Base-by-base conservation (phyloP, 805 yeast species). In the Ogataea allantospora region DNA sequence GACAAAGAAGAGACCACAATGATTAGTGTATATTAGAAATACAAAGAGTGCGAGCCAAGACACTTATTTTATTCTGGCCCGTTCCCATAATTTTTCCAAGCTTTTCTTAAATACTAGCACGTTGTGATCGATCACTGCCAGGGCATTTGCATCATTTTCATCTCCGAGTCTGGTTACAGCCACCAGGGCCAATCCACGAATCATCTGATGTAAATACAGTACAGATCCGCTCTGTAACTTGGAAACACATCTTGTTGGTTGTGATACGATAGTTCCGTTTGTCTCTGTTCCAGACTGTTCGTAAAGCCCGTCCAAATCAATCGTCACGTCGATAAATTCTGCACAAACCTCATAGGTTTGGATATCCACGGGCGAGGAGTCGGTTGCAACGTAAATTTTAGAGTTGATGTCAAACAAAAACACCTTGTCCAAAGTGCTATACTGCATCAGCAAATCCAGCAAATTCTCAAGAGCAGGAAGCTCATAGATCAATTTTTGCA, bases 321-420 rank as follows among this genome's bases (percentile, higher is more conserved):
- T 82, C 3, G 96, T 82, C 11, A 91, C 93, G 60, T 93, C 98
- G 30, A 93, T 91, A 55, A 93, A 93, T 55, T 93, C 98, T 0
- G 97, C 95, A 62, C 98, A 93, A 2, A 91, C 95, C 59, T 93
- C 97, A 58, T 93, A 93, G 0, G 95, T 86, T 55, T 88, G 95
- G 27, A 88, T 83, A 63, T 91, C 98, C 26, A 91, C 96, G 0
- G 98, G 97, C 2, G 89, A 80, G 0, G 96, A 85, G 60, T 93
- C 99, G 0, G 98, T 91, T 5, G 97, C 96, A 33, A 91, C 88
- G 57, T 91, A 93, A 14, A 93, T 86, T 58, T 93, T 93, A 12
- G 96, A 84, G 54, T 86, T 85, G 17, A 91, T 78, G 57, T 93
- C 99, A 54, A 93, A 91, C 40, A 93, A 60, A 53, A 89, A 93